Conservation (phyloP, 176 grass and related monocot species). For the Oryza australiensis region DNA sequence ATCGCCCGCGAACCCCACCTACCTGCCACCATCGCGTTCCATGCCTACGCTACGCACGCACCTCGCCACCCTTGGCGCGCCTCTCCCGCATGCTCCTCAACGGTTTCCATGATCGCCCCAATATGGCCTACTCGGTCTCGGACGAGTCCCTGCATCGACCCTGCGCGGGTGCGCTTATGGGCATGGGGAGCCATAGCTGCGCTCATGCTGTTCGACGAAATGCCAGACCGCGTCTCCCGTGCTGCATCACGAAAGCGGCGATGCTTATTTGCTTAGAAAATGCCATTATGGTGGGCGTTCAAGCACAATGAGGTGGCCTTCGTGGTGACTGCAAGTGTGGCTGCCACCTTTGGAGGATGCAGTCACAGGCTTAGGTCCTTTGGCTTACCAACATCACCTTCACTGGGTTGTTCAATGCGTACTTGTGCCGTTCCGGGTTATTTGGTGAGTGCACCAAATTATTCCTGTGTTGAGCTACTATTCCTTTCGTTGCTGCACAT, state of each 20-base stretch:
- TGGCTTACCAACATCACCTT: slow-evolving; percentile 47
- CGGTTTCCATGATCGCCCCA: not conserved
- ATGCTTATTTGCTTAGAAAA: slow-evolving; percentile 51
- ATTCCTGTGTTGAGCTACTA: not conserved
- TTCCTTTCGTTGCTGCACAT: not conserved
- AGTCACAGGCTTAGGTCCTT: slow-evolving; percentile 20
- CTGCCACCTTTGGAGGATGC: slow-evolving; percentile 49
- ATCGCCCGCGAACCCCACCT: slow-evolving; percentile 18
- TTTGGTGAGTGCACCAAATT: not conserved
- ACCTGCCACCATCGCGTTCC: slow-evolving; percentile 24
- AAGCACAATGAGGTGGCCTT: not conserved
- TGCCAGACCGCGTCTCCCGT: slow-evolving; percentile 13
- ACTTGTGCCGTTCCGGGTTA: slow-evolving; percentile 40
- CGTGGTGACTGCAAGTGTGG: slow-evolving; percentile 46
- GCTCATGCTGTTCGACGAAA: slow-evolving; percentile 44
- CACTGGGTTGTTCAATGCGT: slow-evolving; percentile 46
- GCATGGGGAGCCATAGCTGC: slow-evolving; percentile 37
- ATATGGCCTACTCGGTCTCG: not conserved
- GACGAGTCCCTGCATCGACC: slow-evolving; percentile 33
- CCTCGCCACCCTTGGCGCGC: slow-evolving; percentile 29
- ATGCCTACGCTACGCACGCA: slow-evolving; percentile 24
- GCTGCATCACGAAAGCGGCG: slow-evolving; percentile 14
- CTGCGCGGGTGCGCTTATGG: slow-evolving; percentile 24
- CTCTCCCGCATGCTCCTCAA: slow-evolving; percentile 48
- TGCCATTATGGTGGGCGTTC: slow-evolving; percentile 40